Conservation (phyloP, 805 yeast species). For the Teunomyces panamensis region DNA sequence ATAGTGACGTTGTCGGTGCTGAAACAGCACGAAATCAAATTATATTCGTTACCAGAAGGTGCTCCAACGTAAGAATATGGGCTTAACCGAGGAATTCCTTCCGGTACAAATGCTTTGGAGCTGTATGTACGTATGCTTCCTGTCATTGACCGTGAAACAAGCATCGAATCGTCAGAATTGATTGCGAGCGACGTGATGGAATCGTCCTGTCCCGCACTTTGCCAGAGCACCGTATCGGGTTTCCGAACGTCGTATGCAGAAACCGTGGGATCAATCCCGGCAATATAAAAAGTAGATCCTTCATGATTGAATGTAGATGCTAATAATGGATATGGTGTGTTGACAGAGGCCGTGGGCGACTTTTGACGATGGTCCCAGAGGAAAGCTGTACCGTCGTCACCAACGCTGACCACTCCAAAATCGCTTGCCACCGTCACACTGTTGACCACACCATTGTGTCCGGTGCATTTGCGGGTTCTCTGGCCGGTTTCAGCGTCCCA, state of each 20-base stretch:
- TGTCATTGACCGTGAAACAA: slow-evolving; percentile 55
- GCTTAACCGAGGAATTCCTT: slow-evolving; percentile 38
- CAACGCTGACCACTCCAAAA: slow-evolving; percentile 44
- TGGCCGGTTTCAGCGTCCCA: slow-evolving; percentile 63
- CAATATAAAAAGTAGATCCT: slow-evolving; percentile 47
- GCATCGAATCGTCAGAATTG: slow-evolving; percentile 44
- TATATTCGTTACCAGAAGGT: slow-evolving; percentile 48
- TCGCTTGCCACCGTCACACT: slow-evolving; percentile 41
- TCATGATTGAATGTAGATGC: slow-evolving; percentile 37
- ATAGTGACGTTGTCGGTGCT: slow-evolving; percentile 40
- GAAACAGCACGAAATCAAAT: slow-evolving; percentile 49
- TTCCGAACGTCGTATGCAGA: slow-evolving; percentile 57
- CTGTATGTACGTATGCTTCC: slow-evolving; percentile 58
- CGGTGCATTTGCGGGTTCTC: slow-evolving; percentile 51
- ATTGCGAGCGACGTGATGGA: slow-evolving; percentile 55
- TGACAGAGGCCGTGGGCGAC: slow-evolving; percentile 33
- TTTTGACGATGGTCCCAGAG: slow-evolving; percentile 70
- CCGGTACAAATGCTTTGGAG: slow-evolving; percentile 42
- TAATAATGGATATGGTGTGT: slow-evolving; percentile 57
- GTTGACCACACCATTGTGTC: slow-evolving; percentile 55
- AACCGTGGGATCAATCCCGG: slow-evolving; percentile 69
- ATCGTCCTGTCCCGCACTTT: slow-evolving; percentile 42
- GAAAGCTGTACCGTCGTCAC: slow-evolving; percentile 61
- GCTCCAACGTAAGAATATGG: slow-evolving; percentile 59
- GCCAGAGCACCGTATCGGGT: slow-evolving; percentile 42